These are phyloP conservation scores for Cordyceps cateniannulata DNA, from an alignment of 2,329 filamentous ascomycete species.

Conservation along the genomic window DNA sequence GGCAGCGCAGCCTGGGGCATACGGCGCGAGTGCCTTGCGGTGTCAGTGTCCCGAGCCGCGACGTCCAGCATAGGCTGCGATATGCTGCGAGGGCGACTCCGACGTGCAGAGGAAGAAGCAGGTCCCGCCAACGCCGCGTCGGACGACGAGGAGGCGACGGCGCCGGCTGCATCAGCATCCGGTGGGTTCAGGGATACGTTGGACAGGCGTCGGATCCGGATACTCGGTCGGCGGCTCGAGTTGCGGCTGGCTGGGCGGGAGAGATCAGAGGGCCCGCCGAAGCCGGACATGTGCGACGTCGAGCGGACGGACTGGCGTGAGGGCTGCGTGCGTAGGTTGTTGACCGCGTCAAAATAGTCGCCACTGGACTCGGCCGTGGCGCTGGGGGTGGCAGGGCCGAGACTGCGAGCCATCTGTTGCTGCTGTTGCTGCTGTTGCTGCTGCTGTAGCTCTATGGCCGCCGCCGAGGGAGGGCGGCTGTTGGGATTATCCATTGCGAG, in stretches of 20 bases:
- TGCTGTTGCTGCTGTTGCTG: background rate
- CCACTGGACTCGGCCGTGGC: background rate
- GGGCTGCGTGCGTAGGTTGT: background rate
- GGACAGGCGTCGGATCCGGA: slow-evolving; percentile 12
- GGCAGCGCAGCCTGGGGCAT: slow-evolving; percentile 30
- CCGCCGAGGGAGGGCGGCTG: background rate
- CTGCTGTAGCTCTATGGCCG: slow-evolving; percentile 3
- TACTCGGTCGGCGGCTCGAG: slow-evolving; percentile 12
- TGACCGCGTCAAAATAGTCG: slow-evolving; percentile 1
- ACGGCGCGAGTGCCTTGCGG: slow-evolving; percentile 24
- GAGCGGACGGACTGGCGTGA: slow-evolving; percentile 9
- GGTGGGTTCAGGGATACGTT: background rate
- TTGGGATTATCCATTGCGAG: slow-evolving; percentile 5
- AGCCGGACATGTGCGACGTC: background rate
- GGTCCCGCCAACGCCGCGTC: background rate
- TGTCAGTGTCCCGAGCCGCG: slow-evolving; percentile 15
- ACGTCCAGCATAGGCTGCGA: slow-evolving; percentile 28
- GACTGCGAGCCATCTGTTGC: background rate
- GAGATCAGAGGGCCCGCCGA: background rate
- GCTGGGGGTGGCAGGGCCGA: background rate
- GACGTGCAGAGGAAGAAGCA: background rate
- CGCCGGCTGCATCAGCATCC: background rate
- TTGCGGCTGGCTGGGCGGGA: slow-evolving; percentile 5
- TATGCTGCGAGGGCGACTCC: slow-evolving; percentile 30
- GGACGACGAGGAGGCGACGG: background rate